Conservation (phyloP, 2,329 filamentous ascomycete genomes). For the Fusarium temperatum region DNA sequence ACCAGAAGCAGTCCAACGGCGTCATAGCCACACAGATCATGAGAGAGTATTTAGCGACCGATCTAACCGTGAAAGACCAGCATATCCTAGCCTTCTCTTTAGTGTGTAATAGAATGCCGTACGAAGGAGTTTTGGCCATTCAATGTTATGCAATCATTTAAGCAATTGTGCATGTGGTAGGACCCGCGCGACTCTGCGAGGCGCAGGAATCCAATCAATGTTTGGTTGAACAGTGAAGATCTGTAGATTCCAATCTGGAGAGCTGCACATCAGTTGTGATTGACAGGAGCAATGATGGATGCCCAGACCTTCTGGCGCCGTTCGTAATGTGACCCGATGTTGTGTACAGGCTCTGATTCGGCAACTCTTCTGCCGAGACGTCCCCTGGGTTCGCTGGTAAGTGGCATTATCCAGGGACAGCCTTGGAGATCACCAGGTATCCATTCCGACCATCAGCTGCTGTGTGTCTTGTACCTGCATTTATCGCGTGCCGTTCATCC, state of each 20-base stretch:
- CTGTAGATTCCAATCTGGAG: slow-evolving; percentile 34
- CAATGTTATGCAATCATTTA: slow-evolving; percentile 22
- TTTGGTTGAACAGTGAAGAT: slow-evolving; percentile 23
- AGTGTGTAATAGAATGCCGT: slow-evolving; percentile 15
- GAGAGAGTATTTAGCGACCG: slow-evolving; percentile 2
- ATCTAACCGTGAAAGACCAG: slow-evolving; percentile 12
- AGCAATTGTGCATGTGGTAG: slow-evolving; percentile 18
- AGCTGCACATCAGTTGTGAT: slow-evolving; percentile 19
- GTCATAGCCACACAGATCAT: slow-evolving; percentile 9
- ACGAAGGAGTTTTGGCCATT: slow-evolving; percentile 18
- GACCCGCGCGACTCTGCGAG: slow-evolving; percentile 19
- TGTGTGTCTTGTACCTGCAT: slow-evolving; percentile 39
- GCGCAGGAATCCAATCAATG: slow-evolving; percentile 36
- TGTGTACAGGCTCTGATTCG: slow-evolving; percentile 6
- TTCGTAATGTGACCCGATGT: slow-evolving; percentile 7
- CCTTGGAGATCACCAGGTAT: slow-evolving; percentile 30
- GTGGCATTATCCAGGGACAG: slow-evolving; percentile 3
- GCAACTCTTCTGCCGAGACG: slow-evolving; percentile 7
- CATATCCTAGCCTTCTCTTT: slow-evolving; percentile 5
- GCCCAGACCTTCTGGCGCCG: slow-evolving; percentile 32
- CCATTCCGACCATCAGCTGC: slow-evolving; percentile 6
- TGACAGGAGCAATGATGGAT: slow-evolving; percentile 35
- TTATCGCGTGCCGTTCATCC: slow-evolving; percentile 14
- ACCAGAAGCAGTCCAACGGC: slow-evolving; percentile 27
- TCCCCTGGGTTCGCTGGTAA: background rate